Conservation (phyloP, 805 yeast genomes). For the Candida maris region DNA sequence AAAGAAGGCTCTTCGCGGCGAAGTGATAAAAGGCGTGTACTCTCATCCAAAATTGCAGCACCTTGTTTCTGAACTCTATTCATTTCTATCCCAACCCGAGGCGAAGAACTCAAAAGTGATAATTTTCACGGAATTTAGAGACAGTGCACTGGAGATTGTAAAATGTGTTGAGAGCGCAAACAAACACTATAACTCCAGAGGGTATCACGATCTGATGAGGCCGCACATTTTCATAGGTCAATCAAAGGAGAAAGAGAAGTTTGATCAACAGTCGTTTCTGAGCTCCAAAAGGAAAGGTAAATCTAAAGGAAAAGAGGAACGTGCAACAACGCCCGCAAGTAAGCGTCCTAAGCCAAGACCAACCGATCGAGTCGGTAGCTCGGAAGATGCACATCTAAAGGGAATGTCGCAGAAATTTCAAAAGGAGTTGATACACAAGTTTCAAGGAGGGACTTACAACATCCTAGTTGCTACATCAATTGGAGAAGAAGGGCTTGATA, state of each 20-base stretch:
- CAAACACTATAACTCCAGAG: constrained; percentile 6
- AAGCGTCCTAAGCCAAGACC: constrained; percentile 34
- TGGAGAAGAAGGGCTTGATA: constrained; percentile 98
- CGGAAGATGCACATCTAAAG: constrained; percentile 68
- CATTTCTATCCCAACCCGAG: constrained; percentile 46
- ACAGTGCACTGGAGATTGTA: constrained; percentile 85
- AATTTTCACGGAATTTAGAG: constrained; percentile 83
- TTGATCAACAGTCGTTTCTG: constrained; percentile 52
- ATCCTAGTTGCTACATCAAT: constrained; percentile 92
- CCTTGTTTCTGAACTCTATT: constrained; percentile 51
- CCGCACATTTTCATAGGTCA: constrained; percentile 95
- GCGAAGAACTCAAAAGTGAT: constrained; percentile 67
- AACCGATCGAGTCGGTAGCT: constrained; percentile 47
- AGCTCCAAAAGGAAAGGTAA: constrained; percentile 40
- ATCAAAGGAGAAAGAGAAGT: constrained; percentile 66
- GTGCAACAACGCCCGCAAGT: constrained; percentile 30
- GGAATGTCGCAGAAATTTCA: constrained; percentile 94
- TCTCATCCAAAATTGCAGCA: constrained; percentile 75
- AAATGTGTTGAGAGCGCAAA: constrained; percentile 50
- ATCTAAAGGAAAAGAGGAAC: constrained; percentile 32
- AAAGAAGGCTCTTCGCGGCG: constrained; percentile 14
- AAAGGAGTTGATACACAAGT: constrained; percentile 68
- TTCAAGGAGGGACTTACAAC: constrained; percentile 70
- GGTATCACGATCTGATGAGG: constrained; percentile 34
- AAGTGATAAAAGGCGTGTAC: constrained; percentile 28